Evolutionary conservation across 1,139 yeast genomes (phyloP).

Genomic region (Scheffersomyces quercinus): DNA sequence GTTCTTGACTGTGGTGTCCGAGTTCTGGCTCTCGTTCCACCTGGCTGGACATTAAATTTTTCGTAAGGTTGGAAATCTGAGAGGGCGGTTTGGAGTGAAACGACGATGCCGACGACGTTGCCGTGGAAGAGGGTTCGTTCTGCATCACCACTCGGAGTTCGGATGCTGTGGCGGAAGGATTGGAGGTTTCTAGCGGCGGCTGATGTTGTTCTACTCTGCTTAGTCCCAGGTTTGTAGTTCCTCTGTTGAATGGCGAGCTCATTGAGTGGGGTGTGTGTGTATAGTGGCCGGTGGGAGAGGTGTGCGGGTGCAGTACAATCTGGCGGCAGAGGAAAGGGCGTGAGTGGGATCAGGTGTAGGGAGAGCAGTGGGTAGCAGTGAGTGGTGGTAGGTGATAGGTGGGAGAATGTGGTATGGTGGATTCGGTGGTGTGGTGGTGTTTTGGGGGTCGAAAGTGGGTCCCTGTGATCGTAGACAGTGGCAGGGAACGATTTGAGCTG

Average conservation of each 20-base stretch:
- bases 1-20: too few species aligned
- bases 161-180: not conserved
- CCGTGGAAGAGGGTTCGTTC: slow-evolving; percentile 1
- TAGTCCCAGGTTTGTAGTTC: not conserved
- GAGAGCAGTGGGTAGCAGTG: too few species aligned
- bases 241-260: slow-evolving; percentile 9
- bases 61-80: slow-evolving; percentile 40
- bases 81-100: slow-evolving; percentile 7
- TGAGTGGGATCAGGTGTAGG: too few species aligned
- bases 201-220: not conserved
- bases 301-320: not conserved
- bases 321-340: too few species aligned
- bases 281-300: not conserved
- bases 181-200: not conserved
- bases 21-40: too few species aligned
- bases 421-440: too few species aligned
- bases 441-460: too few species aligned
- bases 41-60: slow-evolving; percentile 27
- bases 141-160: not conserved
- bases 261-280: slow-evolving; percentile 4
- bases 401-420: too few species aligned
- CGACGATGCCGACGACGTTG: not conserved
- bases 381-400: too few species aligned
- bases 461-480: too few species aligned
- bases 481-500: too few species aligned